Conservation (phyloP, 352 stramenopile species). For the Thraustochytrium sp. region DNA sequence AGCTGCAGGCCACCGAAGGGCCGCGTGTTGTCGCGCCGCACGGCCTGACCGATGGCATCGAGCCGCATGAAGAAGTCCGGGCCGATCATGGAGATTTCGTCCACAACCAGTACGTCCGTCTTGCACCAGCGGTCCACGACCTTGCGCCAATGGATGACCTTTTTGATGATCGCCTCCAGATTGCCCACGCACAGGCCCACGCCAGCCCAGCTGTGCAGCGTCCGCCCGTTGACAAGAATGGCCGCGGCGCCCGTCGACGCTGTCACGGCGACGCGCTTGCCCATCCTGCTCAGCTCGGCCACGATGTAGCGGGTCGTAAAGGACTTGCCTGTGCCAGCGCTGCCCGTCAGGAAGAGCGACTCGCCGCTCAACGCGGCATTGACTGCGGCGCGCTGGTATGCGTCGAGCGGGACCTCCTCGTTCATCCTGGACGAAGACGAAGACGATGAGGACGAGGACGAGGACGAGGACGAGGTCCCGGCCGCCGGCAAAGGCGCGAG, state of each 20-base stretch:
- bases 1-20: slow-evolving; percentile 53
- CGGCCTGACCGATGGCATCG: not conserved
- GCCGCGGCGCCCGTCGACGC: slow-evolving; percentile 50
- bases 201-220: slow-evolving; percentile 41
- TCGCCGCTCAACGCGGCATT: too few relatives aligned
- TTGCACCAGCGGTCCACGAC: not conserved
- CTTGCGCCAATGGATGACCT: too few relatives aligned
- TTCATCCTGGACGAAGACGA: too few relatives aligned
- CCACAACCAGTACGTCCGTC: slow-evolving; percentile 54
- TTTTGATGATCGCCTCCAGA: not conserved
- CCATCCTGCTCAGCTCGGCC: too few relatives aligned
- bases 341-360: too few relatives aligned
- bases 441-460: too few relatives aligned
- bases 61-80: slow-evolving; percentile 46
- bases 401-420: too few relatives aligned
- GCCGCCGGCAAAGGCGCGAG: too few relatives aligned
- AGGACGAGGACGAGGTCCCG: too few relatives aligned
- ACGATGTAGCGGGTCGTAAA: too few relatives aligned
- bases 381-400: too few relatives aligned
- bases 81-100: slow-evolving; percentile 51
- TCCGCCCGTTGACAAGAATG: slow-evolving; percentile 43
- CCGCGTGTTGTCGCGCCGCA: slow-evolving; percentile 29
- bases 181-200: slow-evolving; percentile 25
- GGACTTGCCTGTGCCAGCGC: too few relatives aligned
- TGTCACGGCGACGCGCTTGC: slow-evolving; percentile 48